phyloP scores from a whole-genome alignment of 2,329 filamentous ascomycete genomes.

The Macroventuria anomochaeta region DNA sequence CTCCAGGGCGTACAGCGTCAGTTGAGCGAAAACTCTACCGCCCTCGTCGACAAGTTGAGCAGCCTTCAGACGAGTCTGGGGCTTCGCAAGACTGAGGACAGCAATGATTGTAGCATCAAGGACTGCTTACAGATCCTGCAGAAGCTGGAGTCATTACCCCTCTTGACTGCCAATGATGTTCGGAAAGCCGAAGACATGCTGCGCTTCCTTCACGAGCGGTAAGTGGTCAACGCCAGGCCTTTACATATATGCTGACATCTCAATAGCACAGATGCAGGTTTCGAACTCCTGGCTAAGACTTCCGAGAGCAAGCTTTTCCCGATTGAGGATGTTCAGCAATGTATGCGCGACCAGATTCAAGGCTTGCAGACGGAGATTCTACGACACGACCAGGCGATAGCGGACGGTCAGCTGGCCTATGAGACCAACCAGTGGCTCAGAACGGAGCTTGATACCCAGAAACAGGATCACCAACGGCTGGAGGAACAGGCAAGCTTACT shows the following conservation, averaged over 20 bases:
- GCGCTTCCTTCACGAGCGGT: constrained; percentile 31
- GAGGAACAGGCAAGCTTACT: constrained; percentile 16
- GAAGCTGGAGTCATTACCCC: constrained; percentile 22
- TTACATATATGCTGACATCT: neutral
- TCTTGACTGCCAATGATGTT: constrained; percentile 30
- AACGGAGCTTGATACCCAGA: constrained; percentile 24
- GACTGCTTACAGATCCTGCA: constrained; percentile 29
- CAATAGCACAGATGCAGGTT: constrained; percentile 6
- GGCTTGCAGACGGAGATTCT: constrained; percentile 26
- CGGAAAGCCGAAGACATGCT: constrained; percentile 34
- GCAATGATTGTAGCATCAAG: constrained; percentile 13
- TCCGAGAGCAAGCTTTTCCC: constrained; percentile 1
- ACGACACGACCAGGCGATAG: constrained; percentile 28
- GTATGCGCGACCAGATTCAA: constrained; percentile 25
- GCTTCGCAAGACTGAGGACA: neutral
- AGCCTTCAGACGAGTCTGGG: constrained; percentile 10
- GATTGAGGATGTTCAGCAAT: constrained; percentile 15
- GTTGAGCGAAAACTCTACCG: constrained; percentile 21
- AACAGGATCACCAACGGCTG: constrained; percentile 21
- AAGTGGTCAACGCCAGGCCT: neutral
- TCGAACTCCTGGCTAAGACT: constrained; percentile 16
- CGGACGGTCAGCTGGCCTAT: constrained; percentile 20
- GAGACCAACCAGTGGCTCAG: constrained; percentile 24
- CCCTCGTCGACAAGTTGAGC: constrained; percentile 12
- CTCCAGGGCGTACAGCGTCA: constrained; percentile 25